Evolutionary conservation across 208 protist genomes (phyloP).

Genomic region (Trichomonas gallinae): DNA sequence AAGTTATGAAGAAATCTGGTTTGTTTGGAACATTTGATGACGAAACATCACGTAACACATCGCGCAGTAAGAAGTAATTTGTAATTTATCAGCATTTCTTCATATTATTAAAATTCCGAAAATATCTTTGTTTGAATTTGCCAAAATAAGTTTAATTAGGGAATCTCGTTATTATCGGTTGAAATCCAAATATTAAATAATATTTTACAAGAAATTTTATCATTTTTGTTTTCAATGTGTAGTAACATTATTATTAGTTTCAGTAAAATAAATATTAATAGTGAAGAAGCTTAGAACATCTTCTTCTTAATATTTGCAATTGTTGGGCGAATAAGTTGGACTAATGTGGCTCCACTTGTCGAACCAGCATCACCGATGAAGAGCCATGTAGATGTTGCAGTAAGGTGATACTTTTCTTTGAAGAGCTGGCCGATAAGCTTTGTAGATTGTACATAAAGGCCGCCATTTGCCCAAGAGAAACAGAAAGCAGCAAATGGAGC

Average conservation of each 20-base stretch:
- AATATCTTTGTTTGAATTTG: no score
- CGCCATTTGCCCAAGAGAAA: not conserved
- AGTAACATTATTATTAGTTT: no score
- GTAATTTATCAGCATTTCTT: not conserved
- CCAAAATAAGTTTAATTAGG: no score
- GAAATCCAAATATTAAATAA: no score
- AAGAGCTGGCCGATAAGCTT: not conserved
- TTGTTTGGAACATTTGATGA: not conserved
- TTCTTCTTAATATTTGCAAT: not conserved
- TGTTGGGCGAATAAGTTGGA: not conserved
- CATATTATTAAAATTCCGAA: no score
- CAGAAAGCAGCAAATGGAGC: not conserved
- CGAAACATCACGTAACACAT: not conserved
- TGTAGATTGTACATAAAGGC: not conserved
- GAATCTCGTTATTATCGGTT: no score
- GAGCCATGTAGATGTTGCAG: not conserved
- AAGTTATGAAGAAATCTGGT: conserved; percentile 14
- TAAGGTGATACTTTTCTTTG: not conserved
- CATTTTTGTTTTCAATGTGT: no score
- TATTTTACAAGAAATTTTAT: no score
- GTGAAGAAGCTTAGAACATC: not conserved
- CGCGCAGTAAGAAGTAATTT: not conserved
- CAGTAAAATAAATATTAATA: no score
- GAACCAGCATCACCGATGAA: conserved; percentile 4
- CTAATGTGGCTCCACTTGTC: not conserved